Evolutionary conservation across 371 early-diverging fungal genomes (phyloP).

Genomic region (Mucor velutinosus): DNA sequence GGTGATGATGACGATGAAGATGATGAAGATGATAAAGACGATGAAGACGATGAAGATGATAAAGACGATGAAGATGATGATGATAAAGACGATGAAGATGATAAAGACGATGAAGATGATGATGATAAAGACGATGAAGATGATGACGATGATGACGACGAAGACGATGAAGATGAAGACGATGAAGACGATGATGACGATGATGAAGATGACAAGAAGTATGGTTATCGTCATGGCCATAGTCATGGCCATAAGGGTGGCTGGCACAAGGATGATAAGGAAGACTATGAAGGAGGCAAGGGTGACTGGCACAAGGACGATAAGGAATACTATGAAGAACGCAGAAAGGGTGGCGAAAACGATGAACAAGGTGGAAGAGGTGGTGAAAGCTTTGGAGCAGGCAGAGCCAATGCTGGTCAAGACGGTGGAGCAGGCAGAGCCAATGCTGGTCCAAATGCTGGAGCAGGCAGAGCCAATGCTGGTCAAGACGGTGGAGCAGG

Average conservation of each 20-base stretch:
- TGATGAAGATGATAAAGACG: conserved; percentile 10
- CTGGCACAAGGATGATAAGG: not conserved
- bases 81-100: not conserved
- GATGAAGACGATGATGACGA: no score
- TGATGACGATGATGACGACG: not conserved
- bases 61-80: conserved; percentile 3
- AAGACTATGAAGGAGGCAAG: not conserved
- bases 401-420: no score
- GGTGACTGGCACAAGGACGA: not conserved
- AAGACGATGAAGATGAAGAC: not conserved
- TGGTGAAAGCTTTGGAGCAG: no score
- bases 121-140: not conserved
- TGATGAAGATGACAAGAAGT: no score
- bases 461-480: no score
- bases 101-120: conserved; percentile 6
- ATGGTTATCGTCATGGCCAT: no score
- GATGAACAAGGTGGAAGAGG: not conserved
- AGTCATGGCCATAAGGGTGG: no score
- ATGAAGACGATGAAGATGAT: conserved; percentile 4
- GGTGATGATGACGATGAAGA: conserved; percentile 15
- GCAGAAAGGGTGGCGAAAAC: not conserved
- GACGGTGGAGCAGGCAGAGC: no score
- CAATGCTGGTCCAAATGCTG: no score
- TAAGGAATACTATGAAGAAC: not conserved
- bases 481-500: no score